Evolutionary conservation across 2,329 filamentous ascomycete species (phyloP).

Genomic region (Epichloe gansuensis): DNA sequence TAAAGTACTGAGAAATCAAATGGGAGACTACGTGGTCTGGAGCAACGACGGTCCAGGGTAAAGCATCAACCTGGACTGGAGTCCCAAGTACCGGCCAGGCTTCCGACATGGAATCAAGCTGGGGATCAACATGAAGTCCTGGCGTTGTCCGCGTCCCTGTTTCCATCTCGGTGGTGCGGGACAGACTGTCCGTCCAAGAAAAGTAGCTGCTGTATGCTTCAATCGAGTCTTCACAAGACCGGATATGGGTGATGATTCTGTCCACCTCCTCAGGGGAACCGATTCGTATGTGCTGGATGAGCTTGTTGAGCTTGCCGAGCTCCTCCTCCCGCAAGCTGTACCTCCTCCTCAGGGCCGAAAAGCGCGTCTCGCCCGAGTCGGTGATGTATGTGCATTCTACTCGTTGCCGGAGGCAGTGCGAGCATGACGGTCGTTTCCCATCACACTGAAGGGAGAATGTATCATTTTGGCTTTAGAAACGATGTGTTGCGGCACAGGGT

Average conservation of each 20-base stretch:
- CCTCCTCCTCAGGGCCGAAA: conserved; percentile 2
- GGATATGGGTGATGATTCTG: background rate
- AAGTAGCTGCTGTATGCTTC: background rate
- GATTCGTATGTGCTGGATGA: background rate
- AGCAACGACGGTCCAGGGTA: background rate
- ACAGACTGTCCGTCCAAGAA: background rate
- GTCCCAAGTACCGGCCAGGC: background rate
- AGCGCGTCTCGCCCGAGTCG: conserved; percentile 2
- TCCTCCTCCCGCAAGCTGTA: background rate
- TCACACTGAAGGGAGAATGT: background rate
- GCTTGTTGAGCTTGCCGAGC: conserved; percentile 1
- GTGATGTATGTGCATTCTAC: conserved; percentile 1
- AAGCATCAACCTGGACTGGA: background rate
- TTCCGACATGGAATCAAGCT: background rate
- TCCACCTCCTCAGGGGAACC: background rate
- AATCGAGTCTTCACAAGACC: background rate
- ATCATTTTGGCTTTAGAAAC: background rate
- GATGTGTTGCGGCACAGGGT: too few relatives aligned
- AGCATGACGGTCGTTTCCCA: conserved; percentile 2
- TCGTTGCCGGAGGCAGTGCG: background rate
- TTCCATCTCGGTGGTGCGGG: background rate
- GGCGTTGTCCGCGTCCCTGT: background rate
- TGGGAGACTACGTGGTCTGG: background rate
- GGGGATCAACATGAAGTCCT: background rate
- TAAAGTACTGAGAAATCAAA: conserved; percentile 1